Evolutionary conservation across 2,329 filamentous ascomycete genomes (phyloP).

Genomic region (Talaromyces marneffei): DNA sequence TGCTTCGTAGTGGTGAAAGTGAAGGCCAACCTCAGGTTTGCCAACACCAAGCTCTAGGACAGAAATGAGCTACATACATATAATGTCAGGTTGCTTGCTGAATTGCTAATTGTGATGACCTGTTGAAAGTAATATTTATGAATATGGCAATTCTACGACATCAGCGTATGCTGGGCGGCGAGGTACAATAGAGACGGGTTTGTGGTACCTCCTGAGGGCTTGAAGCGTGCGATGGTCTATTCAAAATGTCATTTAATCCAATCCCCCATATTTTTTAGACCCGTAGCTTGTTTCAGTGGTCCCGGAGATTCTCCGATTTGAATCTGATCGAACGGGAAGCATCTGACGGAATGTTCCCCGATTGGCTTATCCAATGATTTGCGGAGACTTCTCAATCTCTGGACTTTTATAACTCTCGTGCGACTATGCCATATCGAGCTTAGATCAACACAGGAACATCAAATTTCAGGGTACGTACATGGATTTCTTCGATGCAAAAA

Average conservation of each 20-base stretch:
- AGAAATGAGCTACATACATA: background rate
- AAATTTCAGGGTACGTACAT: background rate
- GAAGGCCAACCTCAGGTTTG: conserved; percentile 1
- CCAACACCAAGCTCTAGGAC: background rate
- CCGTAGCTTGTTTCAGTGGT: no score
- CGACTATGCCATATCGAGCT: background rate
- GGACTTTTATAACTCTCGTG: background rate
- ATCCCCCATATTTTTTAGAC: background rate
- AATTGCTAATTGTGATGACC: no score
- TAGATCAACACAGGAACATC: background rate
- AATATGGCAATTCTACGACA: no score
- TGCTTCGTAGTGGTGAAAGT: conserved; percentile 9
- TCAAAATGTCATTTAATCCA: no score
- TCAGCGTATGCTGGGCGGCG: no score
- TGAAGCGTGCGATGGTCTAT: background rate
- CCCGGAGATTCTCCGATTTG: background rate
- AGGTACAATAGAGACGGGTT: no score
- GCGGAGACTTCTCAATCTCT: background rate
- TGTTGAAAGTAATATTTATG: no score
- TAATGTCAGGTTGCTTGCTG: background rate
- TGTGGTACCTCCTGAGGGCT: no score
- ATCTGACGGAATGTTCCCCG: background rate
- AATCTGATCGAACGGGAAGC: background rate
- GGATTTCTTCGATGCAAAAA: background rate
- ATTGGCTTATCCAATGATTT: background rate